Conservation (phyloP, 2,329 filamentous ascomycete species). For the Trichoderma sp. region DNA sequence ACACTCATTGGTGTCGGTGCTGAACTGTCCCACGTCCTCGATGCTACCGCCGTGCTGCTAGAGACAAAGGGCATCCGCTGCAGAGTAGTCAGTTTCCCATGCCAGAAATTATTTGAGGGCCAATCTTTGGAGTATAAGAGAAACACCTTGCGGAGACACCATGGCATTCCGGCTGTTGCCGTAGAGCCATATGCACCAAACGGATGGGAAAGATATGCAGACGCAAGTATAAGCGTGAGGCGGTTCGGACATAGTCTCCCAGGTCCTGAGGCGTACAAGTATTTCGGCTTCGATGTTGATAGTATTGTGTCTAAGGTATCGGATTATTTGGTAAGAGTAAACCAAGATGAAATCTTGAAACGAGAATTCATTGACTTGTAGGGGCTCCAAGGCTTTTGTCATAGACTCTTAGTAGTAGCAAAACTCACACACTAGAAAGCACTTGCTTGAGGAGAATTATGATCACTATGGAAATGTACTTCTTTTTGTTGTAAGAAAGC, state of each 20-base stretch:
- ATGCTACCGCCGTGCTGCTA: slow-evolving; percentile 36
- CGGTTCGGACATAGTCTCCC: slow-evolving; percentile 2
- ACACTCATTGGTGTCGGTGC: slow-evolving; percentile 42
- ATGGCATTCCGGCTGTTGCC: background rate
- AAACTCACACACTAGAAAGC: too few species aligned
- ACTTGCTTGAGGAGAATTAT: background rate
- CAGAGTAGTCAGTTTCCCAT: slow-evolving; percentile 40
- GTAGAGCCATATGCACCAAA: slow-evolving; percentile 3
- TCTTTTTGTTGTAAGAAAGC: too few species aligned
- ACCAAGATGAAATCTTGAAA: background rate
- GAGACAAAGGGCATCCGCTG: slow-evolving; percentile 30
- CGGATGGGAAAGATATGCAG: slow-evolving; percentile 1
- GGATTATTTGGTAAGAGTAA: background rate
- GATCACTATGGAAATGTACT: too few species aligned
- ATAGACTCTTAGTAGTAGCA: background rate
- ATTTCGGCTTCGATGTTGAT: slow-evolving; percentile 4
- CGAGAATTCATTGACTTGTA: background rate
- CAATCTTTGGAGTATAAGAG: slow-evolving; percentile 1
- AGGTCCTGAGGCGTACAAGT: slow-evolving; percentile 8
- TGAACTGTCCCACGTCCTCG: slow-evolving; percentile 40
- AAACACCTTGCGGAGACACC: background rate
- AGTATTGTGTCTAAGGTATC: background rate
- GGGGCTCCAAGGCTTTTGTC: too few species aligned
- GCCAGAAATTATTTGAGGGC: slow-evolving; percentile 38
- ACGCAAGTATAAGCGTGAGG: background rate